phyloP scores from a whole-genome alignment of 148 eudicot genomes.

The Agrostemma githago region DNA sequence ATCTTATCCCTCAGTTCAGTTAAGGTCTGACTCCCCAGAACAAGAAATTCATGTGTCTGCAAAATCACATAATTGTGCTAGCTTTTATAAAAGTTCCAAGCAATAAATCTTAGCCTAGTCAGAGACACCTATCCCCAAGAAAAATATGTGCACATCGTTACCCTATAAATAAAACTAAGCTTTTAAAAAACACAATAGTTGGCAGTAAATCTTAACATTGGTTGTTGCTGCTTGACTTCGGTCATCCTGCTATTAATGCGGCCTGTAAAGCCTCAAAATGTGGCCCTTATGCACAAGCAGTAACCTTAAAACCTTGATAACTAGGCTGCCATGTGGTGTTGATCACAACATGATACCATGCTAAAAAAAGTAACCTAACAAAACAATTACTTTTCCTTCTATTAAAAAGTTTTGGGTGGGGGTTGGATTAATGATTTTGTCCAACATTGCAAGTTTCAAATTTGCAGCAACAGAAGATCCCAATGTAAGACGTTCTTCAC shows the following conservation, averaged over 20 bases:
- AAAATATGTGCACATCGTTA: background rate
- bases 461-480: background rate
- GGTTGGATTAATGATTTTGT: background rate
- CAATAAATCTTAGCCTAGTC: background rate
- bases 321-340: background rate
- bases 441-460: background rate
- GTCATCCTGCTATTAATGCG: background rate
- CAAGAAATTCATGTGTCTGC: conserved; percentile 75
- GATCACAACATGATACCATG: background rate
- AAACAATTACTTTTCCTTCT: no score
- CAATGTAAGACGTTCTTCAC: background rate
- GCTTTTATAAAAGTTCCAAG: background rate
- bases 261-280: no score
- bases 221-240: background rate
- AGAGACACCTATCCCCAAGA: background rate
- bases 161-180: background rate
- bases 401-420: background rate
- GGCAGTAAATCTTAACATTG: background rate
- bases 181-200: no score
- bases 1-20: conserved; percentile 79
- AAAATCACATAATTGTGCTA: conserved; percentile 5
- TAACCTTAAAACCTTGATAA: background rate
- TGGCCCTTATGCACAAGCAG: background rate
- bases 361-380: background rate
- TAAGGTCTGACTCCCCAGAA: conserved; percentile 69